phyloP scores from a whole-genome alignment of 2,329 filamentous ascomycete genomes.

The Hypoxylon sp. region DNA sequence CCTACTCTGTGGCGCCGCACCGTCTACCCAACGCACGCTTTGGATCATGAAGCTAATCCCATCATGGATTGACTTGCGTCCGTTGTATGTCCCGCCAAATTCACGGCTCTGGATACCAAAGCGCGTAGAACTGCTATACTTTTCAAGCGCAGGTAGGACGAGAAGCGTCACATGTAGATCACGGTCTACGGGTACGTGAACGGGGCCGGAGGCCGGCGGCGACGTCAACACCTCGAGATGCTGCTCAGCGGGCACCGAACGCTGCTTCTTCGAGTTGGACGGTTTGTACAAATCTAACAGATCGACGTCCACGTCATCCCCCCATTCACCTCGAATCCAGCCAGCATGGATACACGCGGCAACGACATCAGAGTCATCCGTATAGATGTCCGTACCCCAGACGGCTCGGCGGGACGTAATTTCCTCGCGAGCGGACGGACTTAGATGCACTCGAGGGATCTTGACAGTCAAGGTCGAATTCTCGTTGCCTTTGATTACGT shows the following conservation, averaged over 20 bases:
- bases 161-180: conserved; percentile 91
- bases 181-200: conserved; percentile 74
- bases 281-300: conserved; percentile 71
- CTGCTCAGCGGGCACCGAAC: conserved; percentile 48
- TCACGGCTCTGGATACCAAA: conserved; percentile 87
- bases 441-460: conserved; percentile 84
- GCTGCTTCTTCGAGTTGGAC: conserved; percentile 56
- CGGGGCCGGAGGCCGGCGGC: conserved; percentile 73
- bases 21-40: conserved; percentile 86
- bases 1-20: conserved; percentile 72
- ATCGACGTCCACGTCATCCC: conserved; percentile 79
- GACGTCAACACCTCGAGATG: conserved; percentile 63
- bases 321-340: conserved; percentile 92
- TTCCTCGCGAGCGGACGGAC: conserved; percentile 79
- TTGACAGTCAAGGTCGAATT: conserved; percentile 94
- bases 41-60: conserved; percentile 91
- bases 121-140: conserved; percentile 80
- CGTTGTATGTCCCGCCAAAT: conserved; percentile 73
- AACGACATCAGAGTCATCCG: conserved; percentile 93
- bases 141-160: conserved; percentile 83
- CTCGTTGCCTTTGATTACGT: conserved; percentile 78
- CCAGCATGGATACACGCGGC: conserved; percentile 94
- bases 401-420: conserved; percentile 85
- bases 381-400: conserved; percentile 96
- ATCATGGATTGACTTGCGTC: conserved; percentile 72